A percentile compares a stretch with the other conserved stretches of the same genome.
Conservation (phyloP, 225 moss, liverwort and hornwort genomes). For the Sphagnum contortum region DNA sequence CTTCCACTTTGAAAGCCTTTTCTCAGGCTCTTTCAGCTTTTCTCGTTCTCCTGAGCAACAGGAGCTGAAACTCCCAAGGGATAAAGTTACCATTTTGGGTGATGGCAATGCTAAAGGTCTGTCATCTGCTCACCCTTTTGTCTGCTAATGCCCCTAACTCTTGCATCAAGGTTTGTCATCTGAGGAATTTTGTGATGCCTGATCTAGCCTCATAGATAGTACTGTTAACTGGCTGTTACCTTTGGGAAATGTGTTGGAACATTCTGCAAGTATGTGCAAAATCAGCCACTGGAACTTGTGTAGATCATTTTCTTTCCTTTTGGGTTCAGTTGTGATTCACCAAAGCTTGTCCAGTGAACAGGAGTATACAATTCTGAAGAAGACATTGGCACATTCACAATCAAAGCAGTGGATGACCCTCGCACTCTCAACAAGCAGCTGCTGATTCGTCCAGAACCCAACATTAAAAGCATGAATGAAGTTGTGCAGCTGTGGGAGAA, state of each 20-base stretch:
- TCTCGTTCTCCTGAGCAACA: constrained; percentile 6
- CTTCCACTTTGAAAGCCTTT: constrained; percentile 8
- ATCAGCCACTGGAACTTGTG: not conserved
- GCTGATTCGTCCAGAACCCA: constrained; percentile 18
- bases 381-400: constrained; percentile 29
- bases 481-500: constrained; percentile 38
- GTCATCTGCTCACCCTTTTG: not conserved
- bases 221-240: too few relatives aligned
- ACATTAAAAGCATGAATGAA: constrained; percentile 17
- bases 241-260: too few relatives aligned
- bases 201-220: not conserved
- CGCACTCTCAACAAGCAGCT: constrained; percentile 33
- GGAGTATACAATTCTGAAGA: constrained; percentile 19
- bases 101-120: constrained; percentile 24
- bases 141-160: not conserved
- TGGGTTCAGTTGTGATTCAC: not conserved
- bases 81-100: constrained; percentile 24
- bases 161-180: not conserved
- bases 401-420: constrained; percentile 29
- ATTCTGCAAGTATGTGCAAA: not conserved
- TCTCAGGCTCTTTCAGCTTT: constrained; percentile 5
- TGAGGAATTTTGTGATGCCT: not conserved
- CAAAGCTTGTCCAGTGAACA: not conserved
- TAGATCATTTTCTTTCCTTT: not conserved
- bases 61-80: constrained; percentile 14